Conservation (phyloP, 305 asterid species). For the Withania somnifera region DNA sequence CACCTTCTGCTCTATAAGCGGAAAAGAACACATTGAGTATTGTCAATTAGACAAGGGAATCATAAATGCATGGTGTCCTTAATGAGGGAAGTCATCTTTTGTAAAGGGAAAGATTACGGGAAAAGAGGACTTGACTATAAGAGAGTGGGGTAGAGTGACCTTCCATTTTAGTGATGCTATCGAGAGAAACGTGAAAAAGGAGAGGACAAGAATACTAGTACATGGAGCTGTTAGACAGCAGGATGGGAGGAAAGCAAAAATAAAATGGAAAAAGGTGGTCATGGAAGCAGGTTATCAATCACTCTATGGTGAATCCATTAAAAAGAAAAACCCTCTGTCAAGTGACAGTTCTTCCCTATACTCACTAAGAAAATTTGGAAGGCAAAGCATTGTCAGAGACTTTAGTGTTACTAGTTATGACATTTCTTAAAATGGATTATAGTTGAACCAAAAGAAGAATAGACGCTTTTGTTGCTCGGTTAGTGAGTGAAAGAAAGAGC, state of each 20-base stretch:
- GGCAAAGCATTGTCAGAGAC: background rate
- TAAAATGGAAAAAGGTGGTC: background rate
- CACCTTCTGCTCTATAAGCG: background rate
- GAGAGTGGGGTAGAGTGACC: background rate
- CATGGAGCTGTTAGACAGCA: background rate
- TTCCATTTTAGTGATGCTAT: background rate
- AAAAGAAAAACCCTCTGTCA: background rate
- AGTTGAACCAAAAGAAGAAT: background rate
- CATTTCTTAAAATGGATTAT: background rate
- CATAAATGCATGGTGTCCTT: background rate
- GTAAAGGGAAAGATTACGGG: background rate
- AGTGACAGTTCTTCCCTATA: background rate
- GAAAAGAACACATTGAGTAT: background rate
- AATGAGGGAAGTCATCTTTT: background rate
- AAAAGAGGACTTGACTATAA: background rate
- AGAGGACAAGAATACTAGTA: background rate
- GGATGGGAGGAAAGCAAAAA: background rate
- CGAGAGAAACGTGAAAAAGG: background rate
- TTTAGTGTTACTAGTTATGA: background rate
- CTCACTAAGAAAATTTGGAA: background rate
- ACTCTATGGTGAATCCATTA: background rate
- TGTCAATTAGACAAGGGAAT: background rate
- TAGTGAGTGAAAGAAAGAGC: background rate
- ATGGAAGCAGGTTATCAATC: background rate
- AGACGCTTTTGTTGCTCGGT: too few species aligned